Conservation (phyloP, 2,329 filamentous ascomycete species). For the Epichloe baconii region DNA sequence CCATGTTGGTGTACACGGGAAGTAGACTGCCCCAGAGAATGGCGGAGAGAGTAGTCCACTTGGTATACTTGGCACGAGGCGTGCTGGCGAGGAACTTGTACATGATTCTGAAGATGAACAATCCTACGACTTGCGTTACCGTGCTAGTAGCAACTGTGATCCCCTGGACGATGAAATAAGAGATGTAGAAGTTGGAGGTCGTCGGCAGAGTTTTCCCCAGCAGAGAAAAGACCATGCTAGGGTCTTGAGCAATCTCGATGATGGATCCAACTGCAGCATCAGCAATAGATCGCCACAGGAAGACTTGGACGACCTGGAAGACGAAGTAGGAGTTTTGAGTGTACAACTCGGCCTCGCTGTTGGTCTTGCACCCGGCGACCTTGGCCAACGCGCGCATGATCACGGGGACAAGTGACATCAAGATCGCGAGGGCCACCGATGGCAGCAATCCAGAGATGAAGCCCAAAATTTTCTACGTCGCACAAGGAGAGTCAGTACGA, state of each 20-base stretch:
- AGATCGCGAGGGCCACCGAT: constrained; percentile 59
- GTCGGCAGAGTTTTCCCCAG: constrained; percentile 63
- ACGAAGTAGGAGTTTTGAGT: constrained; percentile 87
- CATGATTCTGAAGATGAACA: constrained; percentile 54
- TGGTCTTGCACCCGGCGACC: constrained; percentile 64
- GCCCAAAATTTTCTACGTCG: constrained; percentile 44
- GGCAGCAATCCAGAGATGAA: constrained; percentile 77
- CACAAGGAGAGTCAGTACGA: not conserved
- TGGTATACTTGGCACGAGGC: constrained; percentile 63
- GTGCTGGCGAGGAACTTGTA: constrained; percentile 63
- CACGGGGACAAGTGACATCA: constrained; percentile 71
- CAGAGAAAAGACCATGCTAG: constrained; percentile 45
- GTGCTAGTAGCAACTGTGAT: constrained; percentile 61
- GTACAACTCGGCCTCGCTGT: constrained; percentile 70
- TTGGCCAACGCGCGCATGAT: constrained; percentile 57
- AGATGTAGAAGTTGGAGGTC: constrained; percentile 88
- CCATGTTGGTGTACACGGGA: constrained; percentile 62
- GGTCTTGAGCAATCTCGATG: constrained; percentile 48
- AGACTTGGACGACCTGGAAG: constrained; percentile 88
- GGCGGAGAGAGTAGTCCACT: constrained; percentile 55
- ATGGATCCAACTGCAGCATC: constrained; percentile 64
- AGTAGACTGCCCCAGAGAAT: constrained; percentile 68
- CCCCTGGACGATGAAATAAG: constrained; percentile 77
- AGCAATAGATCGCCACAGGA: constrained; percentile 71
- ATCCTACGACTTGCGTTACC: constrained; percentile 52